A percentile compares a stretch with the other conserved stretches of the same genome.
Evolutionary conservation across 805 yeast genomes (phyloP).

Genomic region (Clavispora fructus): DNA sequence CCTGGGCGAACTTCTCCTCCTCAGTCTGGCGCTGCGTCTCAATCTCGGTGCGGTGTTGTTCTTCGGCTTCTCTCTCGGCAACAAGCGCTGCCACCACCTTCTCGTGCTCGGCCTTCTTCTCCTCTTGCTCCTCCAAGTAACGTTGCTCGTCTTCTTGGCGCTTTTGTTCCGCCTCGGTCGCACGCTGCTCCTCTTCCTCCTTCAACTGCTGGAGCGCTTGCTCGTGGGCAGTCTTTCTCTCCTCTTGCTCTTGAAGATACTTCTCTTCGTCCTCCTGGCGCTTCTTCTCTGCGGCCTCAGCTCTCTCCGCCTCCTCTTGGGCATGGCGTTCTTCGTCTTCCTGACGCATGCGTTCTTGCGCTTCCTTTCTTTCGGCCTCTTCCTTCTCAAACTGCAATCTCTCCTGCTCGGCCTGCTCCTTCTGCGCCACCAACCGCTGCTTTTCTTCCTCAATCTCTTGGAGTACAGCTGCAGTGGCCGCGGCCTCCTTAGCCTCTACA

Average conservation of each 20-base stretch:
- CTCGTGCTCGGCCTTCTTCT: constrained; percentile 29
- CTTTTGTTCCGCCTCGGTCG: constrained; percentile 1
- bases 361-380: constrained; percentile 4
- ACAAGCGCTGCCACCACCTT: constrained; percentile 3
- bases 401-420: constrained; percentile 7
- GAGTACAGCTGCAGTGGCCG: constrained; percentile 11
- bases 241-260: constrained; percentile 19
- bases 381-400: constrained; percentile 9
- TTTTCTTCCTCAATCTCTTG: constrained; percentile 14
- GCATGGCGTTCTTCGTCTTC: constrained; percentile 8
- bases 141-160: constrained; percentile 7
- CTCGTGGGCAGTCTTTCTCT: constrained; percentile 10
- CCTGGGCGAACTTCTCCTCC: neutral
- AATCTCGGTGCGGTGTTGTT: neutral
- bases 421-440: constrained; percentile 10
- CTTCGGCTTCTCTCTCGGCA: constrained; percentile 30
- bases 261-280: constrained; percentile 22
- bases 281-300: constrained; percentile 11
- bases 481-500: constrained; percentile 35
- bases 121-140: constrained; percentile 22
- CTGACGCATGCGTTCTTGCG: constrained; percentile 5
- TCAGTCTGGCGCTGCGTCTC: neutral
- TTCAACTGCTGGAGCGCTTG: constrained; percentile 12
- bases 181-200: constrained; percentile 6
- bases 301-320: constrained; percentile 7